Conservation (phyloP, 345 rosid species). For the Hevea brasiliensis region DNA sequence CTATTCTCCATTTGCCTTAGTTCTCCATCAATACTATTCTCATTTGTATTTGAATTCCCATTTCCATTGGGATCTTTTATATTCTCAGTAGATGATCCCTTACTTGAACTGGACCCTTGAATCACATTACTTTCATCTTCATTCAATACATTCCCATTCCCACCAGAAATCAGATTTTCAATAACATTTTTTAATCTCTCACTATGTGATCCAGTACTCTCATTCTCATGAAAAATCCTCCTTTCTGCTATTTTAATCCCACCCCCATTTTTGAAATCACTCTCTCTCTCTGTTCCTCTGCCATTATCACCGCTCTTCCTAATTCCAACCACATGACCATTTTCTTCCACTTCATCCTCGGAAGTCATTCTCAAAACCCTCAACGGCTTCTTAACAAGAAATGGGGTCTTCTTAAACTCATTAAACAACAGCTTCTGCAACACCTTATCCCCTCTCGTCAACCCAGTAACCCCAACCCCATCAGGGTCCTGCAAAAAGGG, state of each 20-base stretch:
- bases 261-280: conserved; percentile 5
- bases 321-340: conserved; percentile 16
- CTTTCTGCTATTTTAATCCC: conserved; percentile 49
- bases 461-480: conserved; percentile 65
- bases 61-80: not conserved
- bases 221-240: conserved; percentile 47
- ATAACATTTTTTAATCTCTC: conserved; percentile 4
- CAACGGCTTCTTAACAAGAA: conserved; percentile 59
- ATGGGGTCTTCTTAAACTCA: conserved; percentile 65
- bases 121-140: not conserved
- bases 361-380: conserved; percentile 37
- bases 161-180: conserved; percentile 2
- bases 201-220: conserved; percentile 10
- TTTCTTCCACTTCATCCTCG: conserved; percentile 17
- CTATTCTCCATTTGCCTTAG: conserved; percentile 20
- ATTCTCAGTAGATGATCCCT: not conserved
- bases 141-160: conserved; percentile 2
- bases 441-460: conserved; percentile 72
- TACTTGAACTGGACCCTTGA: not conserved
- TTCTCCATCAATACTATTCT: conserved; percentile 14
- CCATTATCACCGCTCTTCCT: conserved; percentile 23
- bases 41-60: conserved; percentile 1
- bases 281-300: not conserved
- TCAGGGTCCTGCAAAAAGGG: conserved; percentile 95
- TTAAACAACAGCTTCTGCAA: conserved; percentile 67